A percentile compares a stretch with the other conserved stretches of the same genome.
Conservation (phyloP, 2,329 filamentous ascomycete species). For the Dactylellina leptospora region DNA sequence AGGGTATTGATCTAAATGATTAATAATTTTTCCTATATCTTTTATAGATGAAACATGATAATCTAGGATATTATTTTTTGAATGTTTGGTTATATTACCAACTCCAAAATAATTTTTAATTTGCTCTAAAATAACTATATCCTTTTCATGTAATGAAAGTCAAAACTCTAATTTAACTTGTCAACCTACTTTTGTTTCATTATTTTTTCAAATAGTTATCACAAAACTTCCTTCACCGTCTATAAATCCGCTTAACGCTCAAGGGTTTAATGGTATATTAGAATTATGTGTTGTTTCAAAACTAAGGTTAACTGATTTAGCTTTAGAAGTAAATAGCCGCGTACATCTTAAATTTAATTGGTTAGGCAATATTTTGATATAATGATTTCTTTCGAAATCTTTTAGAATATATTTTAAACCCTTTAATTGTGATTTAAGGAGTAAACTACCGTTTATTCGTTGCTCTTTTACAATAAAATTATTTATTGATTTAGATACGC, state of each 20-base stretch:
- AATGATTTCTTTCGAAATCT: slow-evolving; percentile 7
- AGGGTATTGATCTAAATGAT: slow-evolving; percentile 15
- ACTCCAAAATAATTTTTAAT: slow-evolving; percentile 37
- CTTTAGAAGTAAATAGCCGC: neutral
- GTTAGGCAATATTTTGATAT: slow-evolving; percentile 6
- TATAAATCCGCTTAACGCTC: neutral
- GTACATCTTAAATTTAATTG: slow-evolving; percentile 14
- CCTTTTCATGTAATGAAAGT: slow-evolving; percentile 24
- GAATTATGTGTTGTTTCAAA: neutral
- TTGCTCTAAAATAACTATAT: slow-evolving; percentile 14
- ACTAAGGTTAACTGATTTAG: neutral
- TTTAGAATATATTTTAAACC: slow-evolving; percentile 26
- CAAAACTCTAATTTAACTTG: slow-evolving; percentile 8
- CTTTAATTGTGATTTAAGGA: slow-evolving; percentile 8
- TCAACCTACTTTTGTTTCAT: slow-evolving; percentile 8
- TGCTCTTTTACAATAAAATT: slow-evolving; percentile 13
- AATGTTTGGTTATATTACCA: slow-evolving; percentile 10
- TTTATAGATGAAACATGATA: slow-evolving; percentile 1
- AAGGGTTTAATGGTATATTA: neutral
- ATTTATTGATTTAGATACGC: slow-evolving; percentile 7
- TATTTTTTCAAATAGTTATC: slow-evolving; percentile 8
- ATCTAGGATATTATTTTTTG: slow-evolving; percentile 18
- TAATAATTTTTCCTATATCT: slow-evolving; percentile 2
- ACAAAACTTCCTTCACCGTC: neutral
- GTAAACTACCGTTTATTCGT: slow-evolving; percentile 14